Conservation (phyloP, 1,284 basidiomycete genomes). For the Ustilago crameri region DNA sequence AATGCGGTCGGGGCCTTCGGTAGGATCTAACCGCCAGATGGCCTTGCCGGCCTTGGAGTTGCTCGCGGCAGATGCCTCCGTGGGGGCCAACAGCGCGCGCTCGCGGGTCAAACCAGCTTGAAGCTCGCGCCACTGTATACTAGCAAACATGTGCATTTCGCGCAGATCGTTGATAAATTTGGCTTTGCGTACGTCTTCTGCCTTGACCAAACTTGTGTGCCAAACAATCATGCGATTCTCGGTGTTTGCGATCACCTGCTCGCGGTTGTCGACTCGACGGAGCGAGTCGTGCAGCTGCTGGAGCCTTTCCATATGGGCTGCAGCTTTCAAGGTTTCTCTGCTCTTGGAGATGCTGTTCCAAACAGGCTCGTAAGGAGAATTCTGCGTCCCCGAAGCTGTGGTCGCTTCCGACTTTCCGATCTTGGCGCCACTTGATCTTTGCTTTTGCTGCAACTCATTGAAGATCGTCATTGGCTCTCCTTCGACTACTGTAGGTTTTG, state of each 20-base stretch:
- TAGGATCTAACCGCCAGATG: slow-evolving; percentile 62
- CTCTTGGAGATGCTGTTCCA: slow-evolving; percentile 49
- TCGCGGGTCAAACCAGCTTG: slow-evolving; percentile 41
- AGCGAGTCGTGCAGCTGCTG: slow-evolving; percentile 48
- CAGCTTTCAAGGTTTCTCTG: slow-evolving; percentile 47
- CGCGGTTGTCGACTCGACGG: slow-evolving; percentile 37
- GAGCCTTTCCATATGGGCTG: slow-evolving; percentile 55
- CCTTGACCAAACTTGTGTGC: slow-evolving; percentile 49
- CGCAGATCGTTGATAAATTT: slow-evolving; percentile 57
- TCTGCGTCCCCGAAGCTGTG: neutral
- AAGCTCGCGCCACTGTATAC: slow-evolving; percentile 48
- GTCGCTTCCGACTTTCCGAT: too few relatives aligned
- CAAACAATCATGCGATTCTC: slow-evolving; percentile 55
- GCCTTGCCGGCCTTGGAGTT: slow-evolving; percentile 5
- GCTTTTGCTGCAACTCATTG: slow-evolving; percentile 25
- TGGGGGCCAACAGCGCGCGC: slow-evolving; percentile 31
- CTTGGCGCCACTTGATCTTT: neutral
- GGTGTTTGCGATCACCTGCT: slow-evolving; percentile 37
- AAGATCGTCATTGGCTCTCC: slow-evolving; percentile 22
- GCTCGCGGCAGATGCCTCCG: neutral
- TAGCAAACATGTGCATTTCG: slow-evolving; percentile 50
- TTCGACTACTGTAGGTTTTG: slow-evolving; percentile 40
- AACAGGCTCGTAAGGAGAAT: slow-evolving; percentile 23
- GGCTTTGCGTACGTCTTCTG: slow-evolving; percentile 37
- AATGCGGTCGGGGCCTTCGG: slow-evolving; percentile 63